These are phyloP conservation scores for Cicer arietinum DNA, from an alignment of 306 rosid genomes.

Conservation along the genomic window DNA sequence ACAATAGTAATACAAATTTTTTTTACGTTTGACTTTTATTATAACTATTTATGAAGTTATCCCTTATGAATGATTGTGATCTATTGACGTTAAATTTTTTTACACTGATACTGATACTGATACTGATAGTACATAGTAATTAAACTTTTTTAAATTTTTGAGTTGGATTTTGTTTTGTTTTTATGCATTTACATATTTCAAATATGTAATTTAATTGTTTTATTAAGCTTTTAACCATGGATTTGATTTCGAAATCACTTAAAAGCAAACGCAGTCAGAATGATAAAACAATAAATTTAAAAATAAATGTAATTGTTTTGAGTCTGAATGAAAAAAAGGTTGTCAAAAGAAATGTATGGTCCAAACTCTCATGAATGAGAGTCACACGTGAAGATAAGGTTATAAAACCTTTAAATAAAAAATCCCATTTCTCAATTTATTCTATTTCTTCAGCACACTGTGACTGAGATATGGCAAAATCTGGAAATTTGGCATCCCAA, in stretches of 20 bases:
- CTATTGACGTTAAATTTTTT: too few relatives aligned
- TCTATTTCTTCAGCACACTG: conserved; percentile 2
- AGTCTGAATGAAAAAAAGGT: background rate
- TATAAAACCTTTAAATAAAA: conserved; percentile 5
- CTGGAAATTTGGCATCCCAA: conserved; percentile 42
- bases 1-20: too few relatives aligned
- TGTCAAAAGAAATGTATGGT: background rate
- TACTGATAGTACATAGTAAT: too few relatives aligned
- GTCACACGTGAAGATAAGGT: conserved; percentile 46
- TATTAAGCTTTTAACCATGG: background rate
- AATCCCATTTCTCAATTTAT: background rate
- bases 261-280: background rate
- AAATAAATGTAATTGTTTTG: background rate
- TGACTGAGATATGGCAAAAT: conserved; percentile 49
- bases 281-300: conserved; percentile 9
- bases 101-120: fast-evolving
- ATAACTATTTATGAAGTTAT: too few relatives aligned
- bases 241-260: background rate
- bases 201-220: background rate
- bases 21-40: too few relatives aligned
- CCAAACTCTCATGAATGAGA: background rate
- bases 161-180: background rate
- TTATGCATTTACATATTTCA: background rate
- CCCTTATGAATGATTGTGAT: too few relatives aligned
- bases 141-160: background rate